Base-by-base conservation (phyloP, 441 rosid species). In the Gossypium lobatum region DNA sequence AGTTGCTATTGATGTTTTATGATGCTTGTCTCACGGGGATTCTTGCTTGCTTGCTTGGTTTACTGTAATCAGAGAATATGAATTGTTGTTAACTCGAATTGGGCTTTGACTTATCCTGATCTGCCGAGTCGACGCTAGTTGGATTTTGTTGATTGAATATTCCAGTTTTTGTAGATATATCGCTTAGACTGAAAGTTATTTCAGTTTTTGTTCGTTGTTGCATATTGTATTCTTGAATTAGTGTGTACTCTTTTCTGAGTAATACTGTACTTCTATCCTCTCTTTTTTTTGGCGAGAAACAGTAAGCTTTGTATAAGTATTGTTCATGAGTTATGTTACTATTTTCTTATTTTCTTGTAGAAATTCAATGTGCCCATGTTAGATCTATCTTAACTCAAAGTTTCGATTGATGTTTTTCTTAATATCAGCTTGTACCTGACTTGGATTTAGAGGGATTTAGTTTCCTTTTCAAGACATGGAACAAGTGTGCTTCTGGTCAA, bases 391-490 rank as follows among this genome's bases (percentile, higher is more conserved):
- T 74, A 8, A 54, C 10, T 21, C 11, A 53, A 59, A 14, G 11
- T 74, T 11, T 28, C 23, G 6, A 1, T 26, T 82, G 14, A 25
- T 72, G 48, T 78, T 25, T 59, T 68, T 5, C 79, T 48, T 62
- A 21, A 2, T 62, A 60, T 70, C 86, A 92, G 98, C 91, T 87
- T 83, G 79, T 73, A 54, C 79, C 21, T 75, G 84, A 80, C 67
- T 88, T 87, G 83, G 78, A 82, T 80, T 81, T 84, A 71, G 79
- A 82, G 78, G 73, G 74, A 77, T 76, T 77, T 52, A 53, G 74
- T 75, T 77, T 75, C 52, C 76, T 79, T 74, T 52, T 48, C 69
- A 77, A 91, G 95, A 86, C 80, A 91, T 93, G 98, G 98, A 88
- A 86, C 80, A 74, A 84, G 86, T 70, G 75, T 79, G 73, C 80